Evolutionary conservation across 495 filamentous ascomycete genomes (phyloP).

Genomic region (Penicillium paxilli): DNA sequence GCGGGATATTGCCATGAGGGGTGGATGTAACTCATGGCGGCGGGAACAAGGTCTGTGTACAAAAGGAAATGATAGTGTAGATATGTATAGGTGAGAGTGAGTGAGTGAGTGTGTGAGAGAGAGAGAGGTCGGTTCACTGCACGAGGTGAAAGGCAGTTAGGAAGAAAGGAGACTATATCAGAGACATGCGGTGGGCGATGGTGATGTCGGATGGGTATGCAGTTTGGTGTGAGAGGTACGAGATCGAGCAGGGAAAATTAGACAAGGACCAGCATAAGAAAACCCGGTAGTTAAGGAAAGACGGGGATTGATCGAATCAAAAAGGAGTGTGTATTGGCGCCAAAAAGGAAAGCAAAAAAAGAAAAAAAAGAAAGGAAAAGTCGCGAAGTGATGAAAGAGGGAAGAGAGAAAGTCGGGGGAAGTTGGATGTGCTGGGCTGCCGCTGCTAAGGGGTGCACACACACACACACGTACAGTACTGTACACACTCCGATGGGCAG

Average conservation of each 20-base stretch:
- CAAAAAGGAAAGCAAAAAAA: conserved; percentile 18
- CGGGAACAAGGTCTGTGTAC: no score
- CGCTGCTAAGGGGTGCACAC: background rate
- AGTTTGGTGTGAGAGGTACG: conserved; percentile 24
- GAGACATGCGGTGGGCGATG: conserved; percentile 17
- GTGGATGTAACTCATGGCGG: conserved; percentile 46
- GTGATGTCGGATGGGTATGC: conserved; percentile 9
- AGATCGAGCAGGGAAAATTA: conserved; percentile 11
- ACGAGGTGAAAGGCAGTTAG: conserved; percentile 9
- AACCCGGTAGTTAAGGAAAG: conserved; percentile 22
- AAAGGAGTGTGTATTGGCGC: conserved; percentile 13
- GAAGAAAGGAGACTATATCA: conserved; percentile 22
- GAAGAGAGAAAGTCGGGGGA: conserved; percentile 13
- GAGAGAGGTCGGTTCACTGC: conserved; percentile 7
- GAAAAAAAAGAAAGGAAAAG: conserved; percentile 14
- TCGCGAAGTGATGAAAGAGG: conserved; percentile 18
- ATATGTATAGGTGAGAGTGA: conserved; percentile 1
- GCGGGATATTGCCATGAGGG: conserved; percentile 43
- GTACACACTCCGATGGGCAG: background rate
- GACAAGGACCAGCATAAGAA: conserved; percentile 5
- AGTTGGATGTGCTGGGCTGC: background rate
- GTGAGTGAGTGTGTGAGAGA: conserved; percentile 1
- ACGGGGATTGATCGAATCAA: conserved; percentile 13
- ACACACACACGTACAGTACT: conserved; percentile 6
- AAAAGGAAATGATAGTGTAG: conserved; percentile 4